Conservation (phyloP, 208 protist genomes). For the Crithidia brevicula region DNA sequence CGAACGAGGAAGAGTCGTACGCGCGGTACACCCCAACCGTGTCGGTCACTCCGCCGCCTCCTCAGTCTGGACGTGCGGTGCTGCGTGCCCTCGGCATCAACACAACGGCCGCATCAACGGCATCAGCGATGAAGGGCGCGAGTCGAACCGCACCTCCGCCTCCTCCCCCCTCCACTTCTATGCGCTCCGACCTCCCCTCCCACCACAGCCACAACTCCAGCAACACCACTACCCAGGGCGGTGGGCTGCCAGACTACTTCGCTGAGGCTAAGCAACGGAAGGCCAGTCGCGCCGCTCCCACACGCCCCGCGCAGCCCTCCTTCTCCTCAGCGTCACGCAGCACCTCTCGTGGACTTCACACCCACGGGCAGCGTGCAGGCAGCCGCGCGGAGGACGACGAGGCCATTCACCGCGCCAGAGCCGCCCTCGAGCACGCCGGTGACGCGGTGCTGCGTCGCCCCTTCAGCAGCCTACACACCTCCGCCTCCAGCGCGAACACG, state of each 20-base stretch:
- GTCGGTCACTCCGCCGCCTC: neutral
- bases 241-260: conserved; percentile 23
- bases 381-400: conserved; percentile 25
- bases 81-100: conserved; percentile 23
- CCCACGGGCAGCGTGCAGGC: conserved; percentile 4
- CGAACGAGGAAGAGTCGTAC: neutral
- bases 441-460: conserved; percentile 35
- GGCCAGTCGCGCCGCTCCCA: conserved; percentile 6
- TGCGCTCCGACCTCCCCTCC: too few relatives aligned
- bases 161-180: too few relatives aligned
- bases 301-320: conserved; percentile 1
- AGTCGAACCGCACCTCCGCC: neutral
- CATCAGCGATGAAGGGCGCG: neutral
- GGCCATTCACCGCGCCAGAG: conserved; percentile 40
- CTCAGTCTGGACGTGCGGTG: conserved; percentile 3
- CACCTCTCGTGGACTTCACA: conserved; percentile 15
- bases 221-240: neutral
- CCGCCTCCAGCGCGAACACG: neutral
- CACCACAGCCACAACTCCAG: too few relatives aligned
- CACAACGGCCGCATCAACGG: neutral
- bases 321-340: conserved; percentile 17
- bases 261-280: conserved; percentile 2
- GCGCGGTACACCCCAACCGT: neutral
- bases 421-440: conserved; percentile 35
- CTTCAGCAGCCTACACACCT: conserved; percentile 19